Evolutionary conservation across 768 basidiomycete species (phyloP).

Genomic region (Chlorophyllum brunneum): DNA sequence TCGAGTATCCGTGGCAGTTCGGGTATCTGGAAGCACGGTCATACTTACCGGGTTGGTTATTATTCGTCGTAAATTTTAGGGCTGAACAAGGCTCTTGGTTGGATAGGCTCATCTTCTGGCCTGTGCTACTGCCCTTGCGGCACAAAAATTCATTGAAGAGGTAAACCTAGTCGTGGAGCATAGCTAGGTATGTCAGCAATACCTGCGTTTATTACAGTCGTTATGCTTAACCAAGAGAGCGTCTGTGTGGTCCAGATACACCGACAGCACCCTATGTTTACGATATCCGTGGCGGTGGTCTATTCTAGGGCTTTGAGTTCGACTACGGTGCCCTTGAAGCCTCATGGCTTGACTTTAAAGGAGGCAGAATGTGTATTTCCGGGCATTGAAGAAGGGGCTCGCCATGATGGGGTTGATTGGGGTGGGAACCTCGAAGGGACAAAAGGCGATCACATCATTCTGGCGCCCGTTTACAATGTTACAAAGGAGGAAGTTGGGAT

Average conservation of each 20-base stretch:
- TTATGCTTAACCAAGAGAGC: constrained; percentile 26
- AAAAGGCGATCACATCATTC: constrained; percentile 65
- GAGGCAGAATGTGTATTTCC: constrained; percentile 59
- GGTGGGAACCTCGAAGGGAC: constrained; percentile 67
- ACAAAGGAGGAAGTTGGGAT: constrained; percentile 63
- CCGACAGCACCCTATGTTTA: constrained; percentile 62
- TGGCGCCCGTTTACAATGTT: constrained; percentile 80
- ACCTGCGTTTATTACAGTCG: too few relatives aligned
- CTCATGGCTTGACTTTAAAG: constrained; percentile 43
- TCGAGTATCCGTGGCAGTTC: constrained; percentile 59
- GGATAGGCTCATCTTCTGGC: constrained; percentile 65
- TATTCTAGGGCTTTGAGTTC: constrained; percentile 84
- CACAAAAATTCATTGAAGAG: constrained; percentile 65
- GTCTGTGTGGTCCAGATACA: constrained; percentile 52
- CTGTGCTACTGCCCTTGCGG: constrained; percentile 78
- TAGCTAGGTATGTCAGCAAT: constrained; percentile 40
- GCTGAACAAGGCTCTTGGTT: neutral
- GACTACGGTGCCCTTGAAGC: constrained; percentile 51
- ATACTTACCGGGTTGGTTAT: constrained; percentile 72
- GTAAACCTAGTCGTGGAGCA: constrained; percentile 68
- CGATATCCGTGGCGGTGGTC: constrained; percentile 81
- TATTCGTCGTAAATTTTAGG: neutral
- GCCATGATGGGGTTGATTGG: constrained; percentile 74
- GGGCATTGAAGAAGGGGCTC: constrained; percentile 60
- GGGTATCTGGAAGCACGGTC: constrained; percentile 79